Evolutionary conservation across 2,329 filamentous ascomycete genomes (phyloP), one percentile per base, ranked within the genome.

Genomic region (Claviceps maximensis): DNA sequence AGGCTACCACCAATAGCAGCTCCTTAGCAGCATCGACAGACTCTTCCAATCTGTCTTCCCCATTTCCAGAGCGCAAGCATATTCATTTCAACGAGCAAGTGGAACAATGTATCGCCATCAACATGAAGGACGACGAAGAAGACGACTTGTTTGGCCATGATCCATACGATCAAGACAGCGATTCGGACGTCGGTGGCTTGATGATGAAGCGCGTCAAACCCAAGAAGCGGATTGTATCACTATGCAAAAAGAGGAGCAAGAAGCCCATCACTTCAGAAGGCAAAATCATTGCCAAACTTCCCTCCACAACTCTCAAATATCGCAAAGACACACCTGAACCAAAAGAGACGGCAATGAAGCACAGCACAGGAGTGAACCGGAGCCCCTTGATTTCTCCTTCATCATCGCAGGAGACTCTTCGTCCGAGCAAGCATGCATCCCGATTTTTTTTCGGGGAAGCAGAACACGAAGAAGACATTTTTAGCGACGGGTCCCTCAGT

Each of bases 31-130:
- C 82, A 38, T 88, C 84, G 1, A 75, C 76, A 12, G 76, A 80
- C 8, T 86, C 86, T 0, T 95, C 89, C 0, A 86, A 85, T n/a
- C 58, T 80, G 15, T 61, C 74, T 68, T 75, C 83, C 64, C 69
- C 89, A 54, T 70, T 80, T 72, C 68, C 79, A 8, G 84, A 86
- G 61, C 79, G 82, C 62, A 89, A 84, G 56, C 91, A 95, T 65
- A 97, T 98, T 58, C 88, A 95, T 63, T 98, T 98, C 68, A 93
- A 96, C 64, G 87, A 96, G 64, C 87, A 91, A 69, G 93, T 98
- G 2, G 84, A 90, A 65, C 91, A 97, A 66, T 96, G 90, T 66
- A 96, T 96, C 58, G 93, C 93, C 8, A 81, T 98, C 33, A 90
- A 97, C 36, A 78, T 82, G 60, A 94, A 94, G 70, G 82, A 87